Conservation (phyloP, 2,329 filamentous ascomycete genomes). For the Colletotrichum australisinense region DNA sequence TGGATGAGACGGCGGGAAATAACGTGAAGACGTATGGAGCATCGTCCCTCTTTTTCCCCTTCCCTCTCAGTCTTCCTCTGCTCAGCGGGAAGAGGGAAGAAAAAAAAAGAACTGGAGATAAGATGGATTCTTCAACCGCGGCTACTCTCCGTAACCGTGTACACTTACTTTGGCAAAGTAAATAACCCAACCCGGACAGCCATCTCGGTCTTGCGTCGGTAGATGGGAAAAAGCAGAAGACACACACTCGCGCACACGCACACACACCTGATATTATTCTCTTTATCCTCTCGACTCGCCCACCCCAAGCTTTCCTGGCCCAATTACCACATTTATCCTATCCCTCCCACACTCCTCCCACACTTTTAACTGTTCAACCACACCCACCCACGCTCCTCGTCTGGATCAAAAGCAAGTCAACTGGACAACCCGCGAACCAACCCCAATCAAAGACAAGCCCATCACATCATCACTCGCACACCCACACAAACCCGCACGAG, state of each 20-base stretch:
- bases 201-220: constrained; percentile 31
- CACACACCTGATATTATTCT: constrained; percentile 11
- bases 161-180: constrained; percentile 5
- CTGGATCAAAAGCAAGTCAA: constrained; percentile 31
- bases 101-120: constrained; percentile 24
- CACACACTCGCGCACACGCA: background rate
- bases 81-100: background rate
- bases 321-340: background rate
- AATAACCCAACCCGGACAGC: constrained; percentile 15
- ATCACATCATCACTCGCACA: constrained; percentile 37
- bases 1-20: constrained; percentile 30
- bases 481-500: constrained; percentile 12
- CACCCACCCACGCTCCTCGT: constrained; percentile 8
- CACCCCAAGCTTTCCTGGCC: background rate
- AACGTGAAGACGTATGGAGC: constrained; percentile 14
- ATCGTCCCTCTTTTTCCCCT: constrained; percentile 24
- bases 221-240: background rate
- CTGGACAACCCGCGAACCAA: constrained; percentile 19
- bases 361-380: background rate
- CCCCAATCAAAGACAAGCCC: constrained; percentile 23
- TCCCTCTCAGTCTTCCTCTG: background rate
- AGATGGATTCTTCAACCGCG: constrained; percentile 31
- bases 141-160: constrained; percentile 25
- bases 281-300: constrained; percentile 29
- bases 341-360: constrained; percentile 25